Evolutionary conservation across 805 yeast species (phyloP), one percentile per base, ranked within the genome.

Genomic region (Ogataea methanolica): DNA sequence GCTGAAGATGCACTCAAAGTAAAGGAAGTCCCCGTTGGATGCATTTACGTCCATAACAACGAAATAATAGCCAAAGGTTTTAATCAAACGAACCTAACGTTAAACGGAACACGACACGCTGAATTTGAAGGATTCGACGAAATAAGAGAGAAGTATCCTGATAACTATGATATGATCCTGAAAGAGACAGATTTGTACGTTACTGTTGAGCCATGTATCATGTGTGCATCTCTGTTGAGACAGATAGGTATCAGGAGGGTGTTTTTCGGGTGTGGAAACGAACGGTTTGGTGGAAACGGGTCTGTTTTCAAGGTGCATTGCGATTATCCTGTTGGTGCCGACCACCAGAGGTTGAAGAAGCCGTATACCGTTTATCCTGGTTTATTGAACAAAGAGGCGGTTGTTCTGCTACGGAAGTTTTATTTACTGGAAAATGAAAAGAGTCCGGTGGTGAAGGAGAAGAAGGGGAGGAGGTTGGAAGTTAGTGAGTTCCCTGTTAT

Each of bases 181-280:
- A 58, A 65, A 36, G 77, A 82, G 23, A 72, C 87, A 3, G 82
- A 80, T 31, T 72, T 94, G 7, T 92, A 90, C 64, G 99, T 94
- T 23, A 90, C 98, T 0, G 97, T 94, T 0, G 99, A 94, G 66
- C 99, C 99, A 0, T 94, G 99, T 62, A 85, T 94, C 7, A 94
- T 94, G 99, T 94, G 99, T 70, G 98, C 97, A 0, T 82, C 94
- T 37, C 90, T 96, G 2, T 67, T 94, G 37, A 75, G 91, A 49
- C 99, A 94, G 57, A 63, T 91, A 41, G 84, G 85, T 1, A 80
- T 94, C 11, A 67, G 79, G 31, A 71, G 72, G 37, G 96, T 92
- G 1, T 82, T 82, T 41, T 94, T 88, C 59, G 98, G 99, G 0
- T 91, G 97, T 60, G 94, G 89, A 0, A 94, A 94, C 63, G 98